Base-by-base conservation (phyloP, 495 filamentous ascomycete species). In the Aspergillus incahuasiensis region DNA sequence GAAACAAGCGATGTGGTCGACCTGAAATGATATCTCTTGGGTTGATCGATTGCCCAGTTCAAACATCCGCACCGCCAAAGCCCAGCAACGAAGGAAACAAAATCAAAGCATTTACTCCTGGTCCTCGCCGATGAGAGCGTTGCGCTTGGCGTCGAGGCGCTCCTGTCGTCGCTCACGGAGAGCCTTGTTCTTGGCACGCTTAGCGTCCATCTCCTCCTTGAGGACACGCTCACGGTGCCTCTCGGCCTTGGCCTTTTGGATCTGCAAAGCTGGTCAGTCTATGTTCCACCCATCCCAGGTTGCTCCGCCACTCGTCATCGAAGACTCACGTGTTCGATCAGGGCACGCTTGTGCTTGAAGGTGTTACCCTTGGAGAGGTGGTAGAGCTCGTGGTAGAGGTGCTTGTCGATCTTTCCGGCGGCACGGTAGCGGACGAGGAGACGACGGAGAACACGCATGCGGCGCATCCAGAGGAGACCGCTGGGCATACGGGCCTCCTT, bases 321-420 rank as follows among this genome's bases (percentile, higher is more conserved):
- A 13, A 6, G 8, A 91, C 94, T 71, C 90, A 98, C 94, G 82
- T 98, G 94, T 82, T 99, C 94, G 73, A 99, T 90, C 65, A 99
- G 86, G 61, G 90, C 94, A 71, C 94, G 88, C 90, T 96, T 99
- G 87, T 99, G 94, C 91, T 99, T 99, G 88, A 99, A 99, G 74
- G 94, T 92, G 86, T 99, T 99, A 95, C 94, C 94, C 91, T 99
- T 99, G 86, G 87, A 89, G 68, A 95, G 80, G 77, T 96, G 92
- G 83, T 99, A 99, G 61, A 99, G 91, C 82, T 96, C 90, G 84
- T 99, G 94, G 85, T 99, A 99, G 50, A 99, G 91, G 83, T 99
- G 95, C 86, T 99, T 99, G 82, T 99, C 94, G 78, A 99, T 99
- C 88, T 99, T 99, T 78, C 94, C 94, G 70, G 86, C 86, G 74